Conservation (phyloP, 495 filamentous ascomycete genomes). For the Staphylotrichum longicolle region DNA sequence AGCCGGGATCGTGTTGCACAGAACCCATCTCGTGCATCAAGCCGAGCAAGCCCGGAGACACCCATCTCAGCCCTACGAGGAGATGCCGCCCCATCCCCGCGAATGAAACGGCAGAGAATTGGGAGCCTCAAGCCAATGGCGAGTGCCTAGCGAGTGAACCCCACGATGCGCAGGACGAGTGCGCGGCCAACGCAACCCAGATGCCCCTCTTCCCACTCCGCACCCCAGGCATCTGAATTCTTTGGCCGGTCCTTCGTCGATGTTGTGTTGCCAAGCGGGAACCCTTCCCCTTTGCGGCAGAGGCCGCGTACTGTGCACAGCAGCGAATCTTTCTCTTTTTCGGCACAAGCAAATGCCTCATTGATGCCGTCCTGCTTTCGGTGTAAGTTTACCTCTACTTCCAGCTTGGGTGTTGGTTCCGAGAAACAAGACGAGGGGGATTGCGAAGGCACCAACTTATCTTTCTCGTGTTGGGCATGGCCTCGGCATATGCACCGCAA, state of each 20-base stretch:
- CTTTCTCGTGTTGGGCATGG: not conserved
- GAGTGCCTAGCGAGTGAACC: constrained; percentile 2
- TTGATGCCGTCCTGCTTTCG: not conserved
- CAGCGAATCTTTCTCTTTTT: not conserved
- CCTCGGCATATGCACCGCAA: not conserved
- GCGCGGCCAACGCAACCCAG: constrained; percentile 7
- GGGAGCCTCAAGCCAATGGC: constrained; percentile 10
- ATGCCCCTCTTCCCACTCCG: not conserved
- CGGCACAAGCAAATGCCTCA: not conserved
- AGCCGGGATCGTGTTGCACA: not conserved
- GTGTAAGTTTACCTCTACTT: not conserved
- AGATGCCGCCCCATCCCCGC: not conserved
- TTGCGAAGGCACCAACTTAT: not conserved
- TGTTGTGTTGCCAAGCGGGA: not conserved
- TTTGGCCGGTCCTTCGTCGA: not conserved
- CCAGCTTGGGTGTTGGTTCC: not conserved
- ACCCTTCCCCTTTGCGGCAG: not conserved
- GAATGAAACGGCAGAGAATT: constrained; percentile 15
- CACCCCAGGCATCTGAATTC: constrained; percentile 14
- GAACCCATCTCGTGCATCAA: constrained; percentile 10
- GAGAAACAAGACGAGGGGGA: not conserved
- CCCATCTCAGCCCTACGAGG: constrained; percentile 16
- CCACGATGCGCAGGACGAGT: constrained; percentile 8
- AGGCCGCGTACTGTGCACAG: not conserved
- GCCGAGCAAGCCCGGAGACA: constrained; percentile 1